Evolutionary conservation across 2,329 filamentous ascomycete genomes (phyloP).

Genomic region (Berkeleyomyces rouxiae): DNA sequence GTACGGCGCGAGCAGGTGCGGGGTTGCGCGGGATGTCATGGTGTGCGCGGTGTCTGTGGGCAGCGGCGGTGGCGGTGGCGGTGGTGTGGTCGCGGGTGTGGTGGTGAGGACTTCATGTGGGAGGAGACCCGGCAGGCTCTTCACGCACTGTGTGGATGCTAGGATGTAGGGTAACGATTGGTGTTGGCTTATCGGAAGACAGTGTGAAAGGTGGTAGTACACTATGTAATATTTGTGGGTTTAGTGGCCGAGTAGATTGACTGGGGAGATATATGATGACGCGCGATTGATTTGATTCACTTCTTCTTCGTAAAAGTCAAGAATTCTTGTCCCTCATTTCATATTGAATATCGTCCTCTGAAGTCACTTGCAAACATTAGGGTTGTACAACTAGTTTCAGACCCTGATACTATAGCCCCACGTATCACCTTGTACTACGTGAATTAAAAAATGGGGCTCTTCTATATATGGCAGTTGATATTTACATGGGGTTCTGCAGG

Average conservation of each 20-base stretch:
- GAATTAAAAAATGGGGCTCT: background rate
- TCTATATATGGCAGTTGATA: background rate
- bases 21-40: conserved; percentile 33
- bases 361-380: no score
- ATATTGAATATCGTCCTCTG: no score
- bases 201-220: background rate
- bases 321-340: no score
- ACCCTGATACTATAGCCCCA: no score
- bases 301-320: no score
- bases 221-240: background rate
- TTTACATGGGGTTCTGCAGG: background rate
- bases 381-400: no score
- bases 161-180: background rate
- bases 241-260: background rate
- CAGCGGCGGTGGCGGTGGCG: background rate
- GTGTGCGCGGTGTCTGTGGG: background rate
- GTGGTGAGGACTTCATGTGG: background rate
- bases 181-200: background rate
- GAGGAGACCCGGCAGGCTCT: background rate
- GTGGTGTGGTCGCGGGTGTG: background rate
- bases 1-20: conserved; percentile 48
- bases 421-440: background rate
- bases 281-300: no score
- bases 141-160: conserved; percentile 4
- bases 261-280: no score